phyloP scores from a whole-genome alignment of 208 protist genomes.

The Leptomonas pyrrhocoris region DNA sequence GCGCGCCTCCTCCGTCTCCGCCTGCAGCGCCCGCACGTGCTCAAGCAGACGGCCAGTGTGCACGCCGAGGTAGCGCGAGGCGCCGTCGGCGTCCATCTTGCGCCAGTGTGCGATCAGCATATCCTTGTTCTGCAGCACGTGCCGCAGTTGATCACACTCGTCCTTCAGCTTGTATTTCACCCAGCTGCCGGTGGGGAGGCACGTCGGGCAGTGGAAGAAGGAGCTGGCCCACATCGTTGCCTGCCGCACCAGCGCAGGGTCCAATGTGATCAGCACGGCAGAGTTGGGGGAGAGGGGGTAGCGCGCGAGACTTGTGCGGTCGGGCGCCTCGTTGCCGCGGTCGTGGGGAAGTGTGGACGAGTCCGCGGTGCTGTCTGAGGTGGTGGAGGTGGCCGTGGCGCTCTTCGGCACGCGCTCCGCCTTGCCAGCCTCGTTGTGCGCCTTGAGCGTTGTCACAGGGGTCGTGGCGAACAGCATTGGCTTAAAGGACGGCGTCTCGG shows the following conservation, averaged over 20 bases:
- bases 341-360: not conserved
- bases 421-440: not conserved
- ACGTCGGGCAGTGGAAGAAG: constrained; percentile 65
- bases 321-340: constrained; percentile 1
- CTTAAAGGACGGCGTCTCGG: constrained; percentile 30
- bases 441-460: constrained; percentile 9
- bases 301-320: constrained; percentile 2
- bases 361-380: not conserved
- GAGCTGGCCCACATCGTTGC: constrained; percentile 71
- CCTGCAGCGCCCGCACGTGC: constrained; percentile 67
- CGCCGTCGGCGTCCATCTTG: constrained; percentile 33
- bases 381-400: not conserved
- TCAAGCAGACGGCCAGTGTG: constrained; percentile 52
- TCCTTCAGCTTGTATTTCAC: constrained; percentile 91
- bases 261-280: constrained; percentile 38
- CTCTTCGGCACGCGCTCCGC: not conserved
- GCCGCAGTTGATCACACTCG: constrained; percentile 72
- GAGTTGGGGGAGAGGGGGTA: constrained; percentile 24
- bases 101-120: constrained; percentile 76
- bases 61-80: constrained; percentile 55
- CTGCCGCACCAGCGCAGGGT: constrained; percentile 52
- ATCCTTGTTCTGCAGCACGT: constrained; percentile 82
- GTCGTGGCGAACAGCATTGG: constrained; percentile 22
- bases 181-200: constrained; percentile 48
- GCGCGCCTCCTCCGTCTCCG: constrained; percentile 68